Evolutionary conservation across 2,329 filamentous ascomycete genomes (phyloP).

Genomic region (Colletotrichum sublineola): DNA sequence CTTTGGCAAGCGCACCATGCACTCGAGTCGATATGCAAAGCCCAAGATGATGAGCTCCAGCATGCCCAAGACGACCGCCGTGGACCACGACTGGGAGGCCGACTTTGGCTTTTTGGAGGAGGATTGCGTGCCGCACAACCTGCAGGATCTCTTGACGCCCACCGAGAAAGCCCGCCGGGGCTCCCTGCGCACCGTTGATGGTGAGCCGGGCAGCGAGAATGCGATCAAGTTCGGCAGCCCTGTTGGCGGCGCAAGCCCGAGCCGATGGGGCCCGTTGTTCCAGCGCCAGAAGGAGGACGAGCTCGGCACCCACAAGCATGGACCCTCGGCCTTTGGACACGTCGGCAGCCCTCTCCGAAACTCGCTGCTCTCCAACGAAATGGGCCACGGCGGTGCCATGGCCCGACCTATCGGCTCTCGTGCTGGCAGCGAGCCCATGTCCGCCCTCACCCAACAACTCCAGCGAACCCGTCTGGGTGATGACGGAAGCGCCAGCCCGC

Average conservation of each 20-base stretch:
- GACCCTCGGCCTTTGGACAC: slow-evolving; percentile 72
- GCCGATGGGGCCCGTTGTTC: slow-evolving; percentile 72
- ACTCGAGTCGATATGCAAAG: slow-evolving; percentile 76
- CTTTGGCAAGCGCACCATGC: slow-evolving; percentile 79
- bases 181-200: slow-evolving; percentile 68
- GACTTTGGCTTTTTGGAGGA: slow-evolving; percentile 85
- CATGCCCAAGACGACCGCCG: slow-evolving; percentile 74
- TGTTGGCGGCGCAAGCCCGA: slow-evolving; percentile 67
- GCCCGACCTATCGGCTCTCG: slow-evolving; percentile 58
- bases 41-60: slow-evolving; percentile 77
- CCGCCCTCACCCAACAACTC: slow-evolving; percentile 72
- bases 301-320: slow-evolving; percentile 51
- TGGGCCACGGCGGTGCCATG: slow-evolving; percentile 55
- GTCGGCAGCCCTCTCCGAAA: slow-evolving; percentile 76
- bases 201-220: slow-evolving; percentile 61
- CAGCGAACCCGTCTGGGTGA: slow-evolving; percentile 70
- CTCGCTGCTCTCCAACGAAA: slow-evolving; percentile 70
- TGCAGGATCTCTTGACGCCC: slow-evolving; percentile 75
- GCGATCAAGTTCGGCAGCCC: slow-evolving; percentile 73
- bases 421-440: slow-evolving; percentile 65
- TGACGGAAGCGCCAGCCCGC: slow-evolving; percentile 59
- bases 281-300: slow-evolving; percentile 73
- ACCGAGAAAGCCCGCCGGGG: slow-evolving; percentile 76
- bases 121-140: slow-evolving; percentile 83
- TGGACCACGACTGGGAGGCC: slow-evolving; percentile 74